Base-by-base conservation (phyloP, 2,329 filamentous ascomycete species). In the Penicillium sp. region DNA sequence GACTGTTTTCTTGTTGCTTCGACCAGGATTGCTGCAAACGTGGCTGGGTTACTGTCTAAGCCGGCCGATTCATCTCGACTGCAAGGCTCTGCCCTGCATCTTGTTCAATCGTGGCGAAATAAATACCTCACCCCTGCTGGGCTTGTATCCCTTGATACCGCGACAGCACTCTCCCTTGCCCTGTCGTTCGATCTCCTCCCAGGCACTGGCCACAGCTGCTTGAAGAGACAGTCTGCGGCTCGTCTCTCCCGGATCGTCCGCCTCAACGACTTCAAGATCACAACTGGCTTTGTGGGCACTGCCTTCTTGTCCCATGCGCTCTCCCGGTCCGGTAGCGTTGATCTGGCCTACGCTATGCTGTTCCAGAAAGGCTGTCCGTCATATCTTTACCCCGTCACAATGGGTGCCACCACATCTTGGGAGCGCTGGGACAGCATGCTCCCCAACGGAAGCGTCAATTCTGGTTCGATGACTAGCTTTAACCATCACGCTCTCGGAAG, bases 371-470 rank as follows among this genome's bases (percentile, higher is more conserved):
- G 11, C n/a, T 39, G 41, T 25, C 41, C 41, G 2, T 44, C 41
- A 17, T 44, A 33, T 32, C 36, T 44, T 36, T 47, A 41, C 20
- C 45, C 45, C 1, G 41, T 47, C 21, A 44, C 45, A 4, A 47
- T 47, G 29, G 45, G 14, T n/a, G 67, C 61, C 0, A 72, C 70
- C 0, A 71, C 68, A 0, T 61, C 64, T 7, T 73, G 68, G 69
- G 69, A 73, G 41, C 56, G 69, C 7, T 72, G 69, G 69, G 63
- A 72, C 43, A 62, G 57, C 31, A 59, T 71, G 53, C 43, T 63
- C 4, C 58, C 65, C 0, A 56, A 70, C 33, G 65, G 64, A 2
- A 51, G 41, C 1, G 56, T 71, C 32, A 71, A 71, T 34, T 56
- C 63, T 0, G 67, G 68, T 1, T 47, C 59, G 11, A 71, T 71